phyloP scores from a whole-genome alignment of 1,284 basidiomycete genomes.

The Apiotrichum veenhuisii region DNA sequence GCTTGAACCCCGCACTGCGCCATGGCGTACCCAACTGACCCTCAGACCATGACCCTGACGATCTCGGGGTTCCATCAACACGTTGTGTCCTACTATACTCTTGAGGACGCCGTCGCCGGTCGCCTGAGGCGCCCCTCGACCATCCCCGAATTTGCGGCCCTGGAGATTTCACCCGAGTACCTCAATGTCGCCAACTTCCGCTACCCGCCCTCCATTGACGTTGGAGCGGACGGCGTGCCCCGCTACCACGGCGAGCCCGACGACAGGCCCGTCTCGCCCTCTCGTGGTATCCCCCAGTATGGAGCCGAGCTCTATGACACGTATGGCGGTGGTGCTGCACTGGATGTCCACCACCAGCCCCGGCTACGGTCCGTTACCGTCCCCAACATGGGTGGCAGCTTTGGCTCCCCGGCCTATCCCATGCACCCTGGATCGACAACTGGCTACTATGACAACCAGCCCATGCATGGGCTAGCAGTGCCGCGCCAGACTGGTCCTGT shows the following conservation, averaged over 20 bases:
- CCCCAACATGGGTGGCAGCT: background rate
- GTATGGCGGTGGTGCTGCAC: slow-evolving; percentile 3
- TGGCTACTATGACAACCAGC: slow-evolving; percentile 13
- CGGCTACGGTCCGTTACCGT: slow-evolving; percentile 16
- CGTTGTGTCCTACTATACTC: slow-evolving; percentile 91
- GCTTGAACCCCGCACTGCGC: background rate
- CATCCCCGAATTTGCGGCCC: slow-evolving; percentile 76
- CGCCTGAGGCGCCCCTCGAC: slow-evolving; percentile 83
- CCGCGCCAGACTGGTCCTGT: slow-evolving; percentile 9
- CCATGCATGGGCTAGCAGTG: slow-evolving; percentile 4
- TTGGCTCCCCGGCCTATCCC: slow-evolving; percentile 5
- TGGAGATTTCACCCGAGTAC: slow-evolving; percentile 84
- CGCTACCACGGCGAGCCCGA: slow-evolving; percentile 57
- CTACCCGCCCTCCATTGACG: slow-evolving; percentile 80
- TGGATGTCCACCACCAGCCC: slow-evolving; percentile 15
- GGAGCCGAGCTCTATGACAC: slow-evolving; percentile 16
- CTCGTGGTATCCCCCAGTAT: slow-evolving; percentile 7
- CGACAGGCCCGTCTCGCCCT: slow-evolving; percentile 14
- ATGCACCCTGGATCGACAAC: slow-evolving; percentile 8
- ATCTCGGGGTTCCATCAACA: slow-evolving; percentile 84
- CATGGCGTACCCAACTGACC: background rate
- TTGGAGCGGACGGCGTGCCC: slow-evolving; percentile 73
- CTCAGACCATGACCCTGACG: slow-evolving; percentile 84
- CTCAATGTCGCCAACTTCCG: slow-evolving; percentile 86
- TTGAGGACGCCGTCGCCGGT: slow-evolving; percentile 84